These are phyloP conservation scores for Cunninghamia lanceolata DNA, from an alignment of 75 land plant species.

Conservation along the genomic window DNA sequence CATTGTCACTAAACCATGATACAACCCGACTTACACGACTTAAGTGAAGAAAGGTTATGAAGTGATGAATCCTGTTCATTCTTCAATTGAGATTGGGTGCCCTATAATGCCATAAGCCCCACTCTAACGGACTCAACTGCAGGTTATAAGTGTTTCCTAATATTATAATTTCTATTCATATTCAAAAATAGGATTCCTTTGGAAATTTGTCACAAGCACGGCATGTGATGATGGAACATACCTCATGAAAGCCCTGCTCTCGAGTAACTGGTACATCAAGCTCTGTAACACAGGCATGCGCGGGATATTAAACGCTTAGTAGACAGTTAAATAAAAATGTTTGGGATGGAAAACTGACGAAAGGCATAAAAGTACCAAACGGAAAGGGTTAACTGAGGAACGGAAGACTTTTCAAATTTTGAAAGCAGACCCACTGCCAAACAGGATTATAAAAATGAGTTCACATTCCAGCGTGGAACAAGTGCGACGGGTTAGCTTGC, in stretches of 20 bases:
- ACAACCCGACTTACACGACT: neutral
- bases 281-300: slow-evolving; percentile 28
- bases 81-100: neutral
- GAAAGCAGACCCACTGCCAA: too few relatives aligned
- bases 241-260: slow-evolving; percentile 29
- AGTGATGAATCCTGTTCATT: neutral
- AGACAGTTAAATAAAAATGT: too few relatives aligned
- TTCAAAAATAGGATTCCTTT: neutral
- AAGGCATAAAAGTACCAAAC: too few relatives aligned
- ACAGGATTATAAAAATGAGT: too few relatives aligned
- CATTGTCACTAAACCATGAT: neutral
- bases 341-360: too few relatives aligned
- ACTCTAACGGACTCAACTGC: neutral
- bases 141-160: neutral
- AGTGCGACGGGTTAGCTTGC: too few relatives aligned
- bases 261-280: slow-evolving; percentile 25
- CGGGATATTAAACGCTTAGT: too few relatives aligned
- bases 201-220: neutral
- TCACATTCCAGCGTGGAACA: too few relatives aligned
- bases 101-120: neutral
- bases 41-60: neutral
- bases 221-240: neutral
- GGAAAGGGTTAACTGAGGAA: too few relatives aligned
- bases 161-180: neutral
- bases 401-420: too few relatives aligned